A percentile compares a stretch with the other conserved stretches of the same genome.
These are phyloP conservation scores for Fusarium beomiforme DNA, from an alignment of 2,329 filamentous ascomycete species.

Conservation along the genomic window DNA sequence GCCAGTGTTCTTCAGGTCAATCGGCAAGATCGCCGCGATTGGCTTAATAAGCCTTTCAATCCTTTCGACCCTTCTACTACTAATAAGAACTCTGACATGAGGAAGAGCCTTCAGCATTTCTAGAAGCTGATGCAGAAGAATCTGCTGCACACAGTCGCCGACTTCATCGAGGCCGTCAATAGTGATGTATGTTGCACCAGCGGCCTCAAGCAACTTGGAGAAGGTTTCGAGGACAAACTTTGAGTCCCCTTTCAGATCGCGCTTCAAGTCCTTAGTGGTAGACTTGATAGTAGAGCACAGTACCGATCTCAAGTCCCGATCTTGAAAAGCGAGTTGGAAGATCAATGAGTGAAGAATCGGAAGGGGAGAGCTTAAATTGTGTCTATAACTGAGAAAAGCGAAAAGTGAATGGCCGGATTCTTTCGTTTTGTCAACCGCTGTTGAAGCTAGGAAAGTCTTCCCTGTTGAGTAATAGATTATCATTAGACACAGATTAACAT, in stretches of 20 bases:
- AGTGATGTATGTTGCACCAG: background rate
- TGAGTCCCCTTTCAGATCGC: background rate
- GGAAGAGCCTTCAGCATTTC: rapidly evolving
- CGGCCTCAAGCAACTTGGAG: background rate
- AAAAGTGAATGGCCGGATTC: background rate
- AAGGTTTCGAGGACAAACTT: background rate
- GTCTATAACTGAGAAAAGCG: background rate
- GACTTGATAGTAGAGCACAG: background rate
- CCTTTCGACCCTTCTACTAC: background rate
- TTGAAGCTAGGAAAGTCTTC: background rate
- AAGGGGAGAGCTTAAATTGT: background rate
- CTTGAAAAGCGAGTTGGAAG: background rate
- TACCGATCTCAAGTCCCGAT: background rate
- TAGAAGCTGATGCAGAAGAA: background rate
- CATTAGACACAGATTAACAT: too few relatives aligned
- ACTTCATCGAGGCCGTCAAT: background rate
- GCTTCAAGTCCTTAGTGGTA: background rate
- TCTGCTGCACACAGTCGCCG: background rate
- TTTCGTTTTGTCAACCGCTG: rapidly evolving
- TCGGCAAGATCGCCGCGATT: background rate
- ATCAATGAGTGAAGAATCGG: background rate
- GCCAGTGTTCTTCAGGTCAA: background rate
- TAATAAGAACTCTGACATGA: background rate
- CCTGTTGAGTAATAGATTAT: rapidly evolving
- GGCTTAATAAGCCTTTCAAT: background rate